Evolutionary conservation across 352 stramenopile genomes (phyloP).

Genomic region (Pythium aphanidermatum): DNA sequence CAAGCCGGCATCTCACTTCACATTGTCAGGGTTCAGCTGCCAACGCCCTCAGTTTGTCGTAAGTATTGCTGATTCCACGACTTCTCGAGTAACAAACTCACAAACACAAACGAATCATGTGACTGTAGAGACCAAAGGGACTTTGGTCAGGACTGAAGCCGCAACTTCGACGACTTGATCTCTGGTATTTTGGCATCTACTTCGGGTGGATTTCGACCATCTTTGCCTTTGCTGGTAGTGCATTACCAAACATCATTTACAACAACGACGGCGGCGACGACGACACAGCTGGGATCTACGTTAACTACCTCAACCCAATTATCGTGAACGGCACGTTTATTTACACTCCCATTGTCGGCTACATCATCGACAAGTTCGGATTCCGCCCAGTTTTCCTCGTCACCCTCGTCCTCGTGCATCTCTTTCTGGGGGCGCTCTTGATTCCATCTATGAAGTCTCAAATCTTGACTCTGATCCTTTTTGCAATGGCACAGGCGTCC

Average conservation of each 20-base stretch:
- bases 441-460: conserved; percentile 52
- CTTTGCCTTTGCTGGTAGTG: conserved; percentile 63
- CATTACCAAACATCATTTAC: conserved; percentile 55
- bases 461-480: conserved; percentile 61
- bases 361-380: conserved; percentile 61
- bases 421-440: conserved; percentile 47
- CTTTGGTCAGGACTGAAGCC: conserved; percentile 43
- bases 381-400: conserved; percentile 62
- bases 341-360: conserved; percentile 61
- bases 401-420: conserved; percentile 48
- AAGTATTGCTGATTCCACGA: no score
- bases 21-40: conserved; percentile 19
- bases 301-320: conserved; percentile 55
- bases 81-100: no score
- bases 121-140: conserved; percentile 35
- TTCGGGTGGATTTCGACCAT: conserved; percentile 77
- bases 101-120: neutral
- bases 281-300: conserved; percentile 37
- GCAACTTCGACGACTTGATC: conserved; percentile 35
- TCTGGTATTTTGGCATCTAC: conserved; percentile 68
- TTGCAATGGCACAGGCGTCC: conserved; percentile 60
- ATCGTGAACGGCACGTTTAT: conserved; percentile 71
- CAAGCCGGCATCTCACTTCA: conserved; percentile 19
- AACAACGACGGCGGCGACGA: conserved; percentile 26
- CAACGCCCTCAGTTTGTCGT: conserved; percentile 3